phyloP scores from a whole-genome alignment of 345 rosid genomes.

The Populus pruinosa region DNA sequence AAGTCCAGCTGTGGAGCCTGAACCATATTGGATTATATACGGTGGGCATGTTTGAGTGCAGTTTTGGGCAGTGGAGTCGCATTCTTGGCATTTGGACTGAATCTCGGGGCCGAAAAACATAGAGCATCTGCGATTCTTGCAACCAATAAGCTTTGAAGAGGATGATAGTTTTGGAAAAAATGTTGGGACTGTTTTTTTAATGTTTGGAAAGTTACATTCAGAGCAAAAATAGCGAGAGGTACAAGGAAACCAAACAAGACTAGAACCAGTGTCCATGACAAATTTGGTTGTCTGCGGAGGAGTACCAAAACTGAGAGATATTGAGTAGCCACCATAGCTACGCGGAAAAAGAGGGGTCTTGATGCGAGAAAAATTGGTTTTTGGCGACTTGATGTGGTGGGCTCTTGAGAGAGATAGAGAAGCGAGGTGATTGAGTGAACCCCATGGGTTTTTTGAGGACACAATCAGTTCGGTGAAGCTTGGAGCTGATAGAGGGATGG shows the following conservation, averaged over 20 bases:
- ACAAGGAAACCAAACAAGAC: conserved; percentile 91
- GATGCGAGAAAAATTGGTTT: conserved; percentile 17
- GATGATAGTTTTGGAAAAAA: conserved; percentile 60
- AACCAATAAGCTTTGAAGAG: conserved; percentile 52
- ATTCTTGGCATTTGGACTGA: conserved; percentile 39
- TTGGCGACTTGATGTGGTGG: conserved; percentile 45
- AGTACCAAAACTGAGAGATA: conserved; percentile 75
- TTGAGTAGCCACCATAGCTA: conserved; percentile 77
- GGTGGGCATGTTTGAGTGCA: conserved; percentile 74
- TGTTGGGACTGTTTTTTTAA: conserved; percentile 35
- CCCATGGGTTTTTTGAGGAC: conserved; percentile 32
- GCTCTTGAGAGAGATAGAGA: conserved; percentile 60
- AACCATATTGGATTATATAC: conserved; percentile 65
- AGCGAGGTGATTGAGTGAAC: conserved; percentile 49
- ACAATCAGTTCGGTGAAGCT: conserved; percentile 27
- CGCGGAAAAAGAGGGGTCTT: conserved; percentile 52
- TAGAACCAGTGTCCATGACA: conserved; percentile 81
- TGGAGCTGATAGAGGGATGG: conserved; percentile 37
- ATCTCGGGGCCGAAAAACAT: conserved; percentile 49
- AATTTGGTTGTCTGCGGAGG: conserved; percentile 64
- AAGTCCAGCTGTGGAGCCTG: conserved; percentile 72
- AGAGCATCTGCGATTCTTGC: conserved; percentile 60
- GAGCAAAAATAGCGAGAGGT: conserved; percentile 64
- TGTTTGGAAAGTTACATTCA: conserved; percentile 44
- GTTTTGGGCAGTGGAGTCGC: conserved; percentile 37